Percentiles rank a stretch among this genome's conserved stretches.
Conservation (phyloP, 1,284 basidiomycete genomes). For the Vanrija humicola region DNA sequence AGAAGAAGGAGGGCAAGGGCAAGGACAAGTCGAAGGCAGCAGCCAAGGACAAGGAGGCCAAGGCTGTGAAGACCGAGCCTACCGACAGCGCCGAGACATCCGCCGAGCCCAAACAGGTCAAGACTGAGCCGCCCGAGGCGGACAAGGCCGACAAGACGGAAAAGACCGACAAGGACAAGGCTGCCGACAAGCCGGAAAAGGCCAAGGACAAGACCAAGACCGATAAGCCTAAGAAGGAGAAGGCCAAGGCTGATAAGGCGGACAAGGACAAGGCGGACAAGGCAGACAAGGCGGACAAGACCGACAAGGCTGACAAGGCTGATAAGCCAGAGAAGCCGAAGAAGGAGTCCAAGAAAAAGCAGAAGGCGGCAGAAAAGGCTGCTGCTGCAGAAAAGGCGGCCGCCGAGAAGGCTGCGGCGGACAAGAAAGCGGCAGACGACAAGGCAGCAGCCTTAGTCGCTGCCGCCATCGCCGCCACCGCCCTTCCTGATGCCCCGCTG, state of each 20-base stretch:
- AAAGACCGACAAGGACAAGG: neutral
- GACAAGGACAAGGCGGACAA: conserved; percentile 13
- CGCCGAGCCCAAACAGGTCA: neutral
- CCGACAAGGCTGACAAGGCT: neutral
- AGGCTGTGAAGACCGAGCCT: neutral
- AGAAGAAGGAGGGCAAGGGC: conserved; percentile 9
- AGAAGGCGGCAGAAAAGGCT: neutral
- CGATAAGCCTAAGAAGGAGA: neutral
- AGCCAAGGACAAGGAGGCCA: neutral
- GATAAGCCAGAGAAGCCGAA: conserved; percentile 7
- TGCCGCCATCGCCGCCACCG: neutral
- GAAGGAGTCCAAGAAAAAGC: conserved; percentile 13
- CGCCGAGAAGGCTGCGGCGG: neutral
- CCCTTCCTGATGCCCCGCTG: no score
- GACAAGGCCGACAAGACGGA: conserved; percentile 3
- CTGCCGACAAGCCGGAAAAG: neutral
- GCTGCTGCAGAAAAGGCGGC: no score
- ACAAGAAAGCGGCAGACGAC: neutral
- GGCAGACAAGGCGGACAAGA: conserved; percentile 6
- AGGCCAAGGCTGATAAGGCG: neutral
- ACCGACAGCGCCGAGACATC: neutral
- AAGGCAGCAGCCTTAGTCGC: neutral
- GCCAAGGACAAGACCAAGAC: neutral
- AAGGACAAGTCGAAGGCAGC: conserved; percentile 1
- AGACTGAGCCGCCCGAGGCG: neutral